A percentile compares a stretch with the other conserved stretches of the same genome.
phyloP scores from a whole-genome alignment of 2,329 filamentous ascomycete genomes.

The Exutisphaerella laricina region DNA sequence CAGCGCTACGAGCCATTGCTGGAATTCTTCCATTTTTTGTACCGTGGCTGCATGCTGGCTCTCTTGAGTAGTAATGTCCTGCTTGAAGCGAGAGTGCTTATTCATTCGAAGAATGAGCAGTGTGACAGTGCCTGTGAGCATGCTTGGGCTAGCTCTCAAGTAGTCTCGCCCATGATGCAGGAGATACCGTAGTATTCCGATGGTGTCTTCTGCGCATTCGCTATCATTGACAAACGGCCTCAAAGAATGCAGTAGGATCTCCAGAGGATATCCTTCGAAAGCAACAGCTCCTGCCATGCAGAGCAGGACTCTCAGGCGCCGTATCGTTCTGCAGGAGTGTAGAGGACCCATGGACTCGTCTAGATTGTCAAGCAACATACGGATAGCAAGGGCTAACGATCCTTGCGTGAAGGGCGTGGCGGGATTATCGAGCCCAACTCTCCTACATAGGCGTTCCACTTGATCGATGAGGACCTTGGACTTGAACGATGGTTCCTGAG shows the following conservation, averaged over 20 bases:
- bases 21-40: conserved; percentile 68
- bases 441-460: conserved; percentile 69
- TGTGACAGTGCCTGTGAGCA: conserved; percentile 73
- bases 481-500: conserved; percentile 82
- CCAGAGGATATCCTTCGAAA: conserved; percentile 73
- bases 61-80: conserved; percentile 74
- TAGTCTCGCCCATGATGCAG: conserved; percentile 62
- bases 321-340: conserved; percentile 78
- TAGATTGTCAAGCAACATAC: conserved; percentile 73
- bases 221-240: conserved; percentile 72
- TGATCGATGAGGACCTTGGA: conserved; percentile 70
- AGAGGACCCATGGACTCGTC: conserved; percentile 78
- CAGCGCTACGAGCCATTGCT: conserved; percentile 69
- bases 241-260: conserved; percentile 82
- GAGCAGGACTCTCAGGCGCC: conserved; percentile 77
- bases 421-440: conserved; percentile 63
- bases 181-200: conserved; percentile 82
- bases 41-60: conserved; percentile 73
- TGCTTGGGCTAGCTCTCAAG: conserved; percentile 59
- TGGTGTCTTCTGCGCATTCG: conserved; percentile 83
- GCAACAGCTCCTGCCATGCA: conserved; percentile 69
- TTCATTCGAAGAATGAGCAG: conserved; percentile 74
- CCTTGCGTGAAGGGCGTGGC: conserved; percentile 24
- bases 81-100: conserved; percentile 34
- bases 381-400: conserved; percentile 42